Evolutionary conservation across 75 land plant genomes (phyloP).

Genomic region (Azolla pinnata): DNA sequence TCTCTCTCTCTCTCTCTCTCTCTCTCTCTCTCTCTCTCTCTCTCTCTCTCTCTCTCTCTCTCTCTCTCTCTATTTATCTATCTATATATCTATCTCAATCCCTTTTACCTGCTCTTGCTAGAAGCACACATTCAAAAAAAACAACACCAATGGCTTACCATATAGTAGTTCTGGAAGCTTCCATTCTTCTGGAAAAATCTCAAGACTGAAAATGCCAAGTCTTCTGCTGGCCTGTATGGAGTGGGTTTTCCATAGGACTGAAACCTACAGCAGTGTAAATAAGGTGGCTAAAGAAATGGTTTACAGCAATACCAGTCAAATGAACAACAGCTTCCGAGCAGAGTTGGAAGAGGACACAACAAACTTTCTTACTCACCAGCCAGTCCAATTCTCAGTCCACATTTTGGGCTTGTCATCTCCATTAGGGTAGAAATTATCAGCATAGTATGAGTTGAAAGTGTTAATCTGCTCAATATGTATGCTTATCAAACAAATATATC

Average conservation of each 20-base stretch:
- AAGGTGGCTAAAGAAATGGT: too few relatives aligned
- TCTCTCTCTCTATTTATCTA: background rate
- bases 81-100: background rate
- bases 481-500: too few relatives aligned
- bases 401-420: conserved; percentile 45
- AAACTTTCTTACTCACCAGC: too few relatives aligned
- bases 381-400: conserved; percentile 94
- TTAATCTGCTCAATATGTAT: conserved; percentile 47
- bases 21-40: background rate
- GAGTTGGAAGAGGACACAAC: too few relatives aligned
- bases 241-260: conserved; percentile 62
- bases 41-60: background rate
- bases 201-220: conserved; percentile 71
- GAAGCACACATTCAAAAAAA: background rate
- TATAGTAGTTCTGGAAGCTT: conserved; percentile 75
- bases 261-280: conserved; percentile 51
- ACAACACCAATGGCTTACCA: conserved; percentile 32
- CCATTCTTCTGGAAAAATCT: conserved; percentile 88
- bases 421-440: conserved; percentile 47
- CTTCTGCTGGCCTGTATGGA: conserved; percentile 77
- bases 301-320: too few relatives aligned
- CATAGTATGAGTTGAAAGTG: conserved; percentile 64
- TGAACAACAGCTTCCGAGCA: too few relatives aligned
- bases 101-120: background rate
- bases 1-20: too few relatives aligned